Evolutionary conservation across 306 rosid genomes (phyloP).

Genomic region (Cicer yamashitae): DNA sequence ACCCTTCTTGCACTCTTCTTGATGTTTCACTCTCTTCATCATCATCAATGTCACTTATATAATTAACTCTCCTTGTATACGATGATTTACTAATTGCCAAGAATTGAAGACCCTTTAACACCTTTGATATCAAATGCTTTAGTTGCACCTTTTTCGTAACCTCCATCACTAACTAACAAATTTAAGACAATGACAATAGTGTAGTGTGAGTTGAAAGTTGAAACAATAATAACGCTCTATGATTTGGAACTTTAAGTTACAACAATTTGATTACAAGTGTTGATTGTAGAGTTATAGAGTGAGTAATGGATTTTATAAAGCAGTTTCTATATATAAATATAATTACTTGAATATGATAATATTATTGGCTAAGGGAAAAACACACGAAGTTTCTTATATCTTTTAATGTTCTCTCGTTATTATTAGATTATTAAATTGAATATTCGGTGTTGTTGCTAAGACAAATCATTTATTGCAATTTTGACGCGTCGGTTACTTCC

Average conservation of each 20-base stretch:
- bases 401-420: no score
- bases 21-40: slow-evolving; percentile 34
- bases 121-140: slow-evolving; percentile 52
- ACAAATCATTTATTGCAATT: slow-evolving; percentile 44
- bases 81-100: slow-evolving; percentile 34
- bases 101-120: slow-evolving; percentile 47
- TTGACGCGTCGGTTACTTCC: slow-evolving; percentile 52
- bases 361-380: slow-evolving; percentile 23
- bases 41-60: slow-evolving; percentile 16
- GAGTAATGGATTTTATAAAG: slow-evolving; percentile 28
- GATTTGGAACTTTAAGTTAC: not conserved
- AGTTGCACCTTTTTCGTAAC: slow-evolving; percentile 46
- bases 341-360: no score
- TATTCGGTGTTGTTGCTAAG: slow-evolving; percentile 31
- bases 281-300: slow-evolving; percentile 1
- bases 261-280: not conserved
- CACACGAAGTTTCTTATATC: slow-evolving; percentile 41
- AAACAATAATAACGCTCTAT: not conserved
- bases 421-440: not conserved
- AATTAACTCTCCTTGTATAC: slow-evolving; percentile 19
- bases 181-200: slow-evolving; percentile 23
- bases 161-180: not conserved
- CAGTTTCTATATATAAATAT: no score
- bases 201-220: no score
- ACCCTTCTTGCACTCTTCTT: slow-evolving; percentile 57